phyloP scores from a whole-genome alignment of 169 alveolate genomes.

The Cryptosporidium sp. region DNA sequence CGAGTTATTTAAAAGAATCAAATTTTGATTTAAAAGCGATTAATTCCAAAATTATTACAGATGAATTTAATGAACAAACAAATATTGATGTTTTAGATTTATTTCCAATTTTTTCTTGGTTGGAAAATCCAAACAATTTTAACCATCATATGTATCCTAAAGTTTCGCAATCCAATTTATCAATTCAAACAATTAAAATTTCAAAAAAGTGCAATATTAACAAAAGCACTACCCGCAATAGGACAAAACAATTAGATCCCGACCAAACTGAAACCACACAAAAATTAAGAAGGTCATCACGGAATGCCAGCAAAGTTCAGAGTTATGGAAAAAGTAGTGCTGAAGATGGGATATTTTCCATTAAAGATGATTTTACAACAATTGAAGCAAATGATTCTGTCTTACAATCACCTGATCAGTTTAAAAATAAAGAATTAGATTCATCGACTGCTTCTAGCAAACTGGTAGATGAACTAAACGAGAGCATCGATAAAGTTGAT shows the following conservation, averaged over 20 bases:
- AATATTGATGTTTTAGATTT: conserved; percentile 55
- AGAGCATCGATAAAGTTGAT: background rate
- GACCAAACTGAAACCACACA: background rate
- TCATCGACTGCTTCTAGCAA: background rate
- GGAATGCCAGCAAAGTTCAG: conserved; percentile 4
- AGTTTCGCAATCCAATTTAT: background rate
- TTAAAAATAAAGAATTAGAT: background rate
- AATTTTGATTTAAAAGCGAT: background rate
- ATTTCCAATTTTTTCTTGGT: conserved; percentile 60
- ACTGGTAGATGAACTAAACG: background rate
- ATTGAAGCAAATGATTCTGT: background rate
- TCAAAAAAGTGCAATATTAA: background rate
- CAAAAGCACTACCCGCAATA: conserved; percentile 2
- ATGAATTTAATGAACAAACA: background rate
- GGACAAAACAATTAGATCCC: background rate
- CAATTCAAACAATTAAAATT: background rate
- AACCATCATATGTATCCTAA: conserved; percentile 10
- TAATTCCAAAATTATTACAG: background rate
- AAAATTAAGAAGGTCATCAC: conserved; percentile 38
- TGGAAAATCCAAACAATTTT: conserved; percentile 15
- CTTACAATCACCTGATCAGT: background rate
- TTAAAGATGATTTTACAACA: background rate
- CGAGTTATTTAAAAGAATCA: background rate
- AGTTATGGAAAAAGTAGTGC: background rate
- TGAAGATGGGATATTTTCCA: background rate